Conservation (phyloP, 805 yeast species). For the Debaryomyces tyrocola region DNA sequence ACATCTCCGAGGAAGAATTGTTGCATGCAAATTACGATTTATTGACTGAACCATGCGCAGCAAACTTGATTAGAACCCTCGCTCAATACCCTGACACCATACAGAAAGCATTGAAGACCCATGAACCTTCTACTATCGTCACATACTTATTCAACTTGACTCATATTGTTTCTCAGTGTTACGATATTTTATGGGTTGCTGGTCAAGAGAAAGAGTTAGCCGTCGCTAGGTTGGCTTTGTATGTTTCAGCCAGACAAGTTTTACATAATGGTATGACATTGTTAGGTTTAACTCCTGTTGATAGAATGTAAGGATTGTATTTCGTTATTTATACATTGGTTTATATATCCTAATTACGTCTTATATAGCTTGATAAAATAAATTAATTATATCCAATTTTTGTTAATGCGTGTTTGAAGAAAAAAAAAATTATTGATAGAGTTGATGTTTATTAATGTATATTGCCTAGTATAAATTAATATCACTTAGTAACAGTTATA, state of each 20-base stretch:
- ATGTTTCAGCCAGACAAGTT: slow-evolving; percentile 86
- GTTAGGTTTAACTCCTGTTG: slow-evolving; percentile 96
- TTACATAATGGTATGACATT: slow-evolving; percentile 85
- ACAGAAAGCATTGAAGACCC: slow-evolving; percentile 76
- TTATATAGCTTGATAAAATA: no score
- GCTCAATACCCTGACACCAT: slow-evolving; percentile 91
- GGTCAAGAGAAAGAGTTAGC: slow-evolving; percentile 90
- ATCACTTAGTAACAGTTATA: neutral
- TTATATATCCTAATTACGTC: no score
- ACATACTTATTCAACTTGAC: slow-evolving; percentile 90
- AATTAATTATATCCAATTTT: no score
- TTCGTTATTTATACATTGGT: no score
- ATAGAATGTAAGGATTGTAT: slow-evolving; percentile 70
- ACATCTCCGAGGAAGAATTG: slow-evolving; percentile 40
- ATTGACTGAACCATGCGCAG: slow-evolving; percentile 71
- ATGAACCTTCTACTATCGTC: slow-evolving; percentile 92
- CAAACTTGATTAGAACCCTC: slow-evolving; percentile 68
- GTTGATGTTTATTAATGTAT: no score
- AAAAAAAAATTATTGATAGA: no score
- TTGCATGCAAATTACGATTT: slow-evolving; percentile 55
- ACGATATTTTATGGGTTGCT: slow-evolving; percentile 94
- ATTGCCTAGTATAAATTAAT: no score
- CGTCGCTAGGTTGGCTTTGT: slow-evolving; percentile 86
- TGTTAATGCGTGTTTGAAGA: no score
- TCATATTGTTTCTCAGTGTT: slow-evolving; percentile 94